These are phyloP conservation scores for Jacaranda copaia DNA, from an alignment of 257 asterid species.

Conservation along the genomic window DNA sequence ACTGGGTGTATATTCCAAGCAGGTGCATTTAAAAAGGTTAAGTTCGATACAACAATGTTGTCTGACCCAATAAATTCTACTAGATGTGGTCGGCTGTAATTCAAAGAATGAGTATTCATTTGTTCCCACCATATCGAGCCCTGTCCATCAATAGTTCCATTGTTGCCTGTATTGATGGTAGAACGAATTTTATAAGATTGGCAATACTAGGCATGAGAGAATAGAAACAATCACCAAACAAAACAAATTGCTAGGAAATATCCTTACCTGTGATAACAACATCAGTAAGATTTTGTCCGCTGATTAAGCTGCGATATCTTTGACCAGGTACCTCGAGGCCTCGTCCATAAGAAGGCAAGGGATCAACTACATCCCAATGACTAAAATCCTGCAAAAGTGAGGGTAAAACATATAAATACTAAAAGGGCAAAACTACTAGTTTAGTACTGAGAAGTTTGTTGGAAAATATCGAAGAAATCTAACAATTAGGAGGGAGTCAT, in stretches of 20 bases:
- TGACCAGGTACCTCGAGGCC: conserved; percentile 45
- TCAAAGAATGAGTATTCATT: conserved; percentile 51
- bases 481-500: not conserved
- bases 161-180: conserved; percentile 53
- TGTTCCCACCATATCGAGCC: conserved; percentile 80
- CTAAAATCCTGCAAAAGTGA: conserved; percentile 48
- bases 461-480: no score
- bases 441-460: no score
- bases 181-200: not conserved
- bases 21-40: conserved; percentile 78
- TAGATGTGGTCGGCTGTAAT: conserved; percentile 74
- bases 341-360: conserved; percentile 66
- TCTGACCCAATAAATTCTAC: conserved; percentile 64
- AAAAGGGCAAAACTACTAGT: not conserved
- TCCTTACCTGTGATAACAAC: conserved; percentile 57
- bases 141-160: conserved; percentile 81
- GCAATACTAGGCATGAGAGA: not conserved
- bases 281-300: conserved; percentile 51
- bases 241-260: not conserved
- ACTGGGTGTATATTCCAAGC: conserved; percentile 69
- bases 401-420: conserved; percentile 6
- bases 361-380: conserved; percentile 62
- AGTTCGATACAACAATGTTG: conserved; percentile 67
- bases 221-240: not conserved
- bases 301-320: conserved; percentile 62